Conservation (phyloP, 495 filamentous ascomycete genomes). For the Penicillium cosmopolitanum region DNA sequence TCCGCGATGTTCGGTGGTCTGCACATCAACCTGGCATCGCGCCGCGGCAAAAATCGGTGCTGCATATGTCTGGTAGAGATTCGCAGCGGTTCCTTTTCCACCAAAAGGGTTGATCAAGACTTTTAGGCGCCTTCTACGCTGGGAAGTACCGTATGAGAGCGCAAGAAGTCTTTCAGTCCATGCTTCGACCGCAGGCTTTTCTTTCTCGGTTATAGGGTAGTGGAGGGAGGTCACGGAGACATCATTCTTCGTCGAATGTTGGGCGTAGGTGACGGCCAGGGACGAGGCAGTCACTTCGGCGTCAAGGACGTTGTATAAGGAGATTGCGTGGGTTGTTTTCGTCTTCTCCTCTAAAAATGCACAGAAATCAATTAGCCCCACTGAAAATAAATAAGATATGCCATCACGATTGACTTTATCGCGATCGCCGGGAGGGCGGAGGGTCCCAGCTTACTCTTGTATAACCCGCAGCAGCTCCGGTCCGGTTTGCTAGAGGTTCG, state of each 20-base stretch:
- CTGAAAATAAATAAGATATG: not conserved
- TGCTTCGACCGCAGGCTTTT: conserved; percentile 49
- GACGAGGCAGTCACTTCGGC: conserved; percentile 63
- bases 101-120: conserved; percentile 90
- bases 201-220: conserved; percentile 60
- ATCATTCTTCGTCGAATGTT: conserved; percentile 54
- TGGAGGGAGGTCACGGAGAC: conserved; percentile 61
- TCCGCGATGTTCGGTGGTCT: conserved; percentile 70
- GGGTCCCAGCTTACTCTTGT: conserved; percentile 35
- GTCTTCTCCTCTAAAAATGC: conserved; percentile 26
- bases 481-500: conserved; percentile 34
- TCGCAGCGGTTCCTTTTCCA: conserved; percentile 76
- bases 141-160: conserved; percentile 72
- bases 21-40: conserved; percentile 73
- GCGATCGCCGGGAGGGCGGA: conserved; percentile 16
- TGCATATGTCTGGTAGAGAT: conserved; percentile 74
- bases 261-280: conserved; percentile 78
- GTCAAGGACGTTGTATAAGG: conserved; percentile 85
- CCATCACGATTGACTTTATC: conserved; percentile 14
- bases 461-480: conserved; percentile 43
- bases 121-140: conserved; percentile 75
- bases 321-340: conserved; percentile 58
- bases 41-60: conserved; percentile 85
- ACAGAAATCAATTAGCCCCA: conserved; percentile 20
- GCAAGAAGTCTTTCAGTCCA: conserved; percentile 70